Percentiles rank a stretch among this genome's conserved stretches.
Conservation (phyloP, 2,329 filamentous ascomycete genomes). For the Stagonosporopsis rhizophila region DNA sequence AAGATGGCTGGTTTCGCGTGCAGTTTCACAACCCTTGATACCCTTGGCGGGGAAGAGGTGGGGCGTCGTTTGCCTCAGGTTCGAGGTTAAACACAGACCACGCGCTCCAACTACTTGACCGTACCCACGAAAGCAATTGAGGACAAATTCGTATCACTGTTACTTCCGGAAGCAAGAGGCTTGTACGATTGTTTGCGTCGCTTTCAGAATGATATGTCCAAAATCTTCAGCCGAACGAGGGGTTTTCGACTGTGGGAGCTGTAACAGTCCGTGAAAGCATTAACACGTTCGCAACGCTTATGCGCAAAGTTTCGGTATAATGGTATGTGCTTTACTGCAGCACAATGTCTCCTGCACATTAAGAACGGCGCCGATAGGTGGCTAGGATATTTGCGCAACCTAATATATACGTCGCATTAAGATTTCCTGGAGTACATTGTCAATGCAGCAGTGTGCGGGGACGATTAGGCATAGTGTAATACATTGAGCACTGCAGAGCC, state of each 20-base stretch:
- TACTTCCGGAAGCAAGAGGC: too few species aligned
- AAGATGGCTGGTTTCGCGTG: conserved; percentile 11
- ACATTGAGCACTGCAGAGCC: background rate
- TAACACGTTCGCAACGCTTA: too few species aligned
- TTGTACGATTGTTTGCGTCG: too few species aligned
- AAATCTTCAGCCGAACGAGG: too few species aligned
- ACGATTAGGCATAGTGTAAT: too few species aligned
- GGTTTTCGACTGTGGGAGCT: too few species aligned
- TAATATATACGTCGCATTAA: background rate
- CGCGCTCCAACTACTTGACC: background rate
- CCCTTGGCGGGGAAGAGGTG: conserved; percentile 12
- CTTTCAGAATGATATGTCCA: too few species aligned
- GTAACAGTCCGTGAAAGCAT: too few species aligned
- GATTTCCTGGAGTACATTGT: background rate
- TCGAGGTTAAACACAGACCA: background rate
- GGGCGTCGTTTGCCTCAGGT: conserved; percentile 16
- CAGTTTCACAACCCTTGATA: conserved; percentile 14
- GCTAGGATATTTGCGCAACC: background rate
- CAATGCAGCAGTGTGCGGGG: too few species aligned
- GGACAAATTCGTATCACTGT: too few species aligned
- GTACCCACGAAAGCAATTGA: too few species aligned
- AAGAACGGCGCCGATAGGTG: background rate
- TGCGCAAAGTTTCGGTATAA: background rate
- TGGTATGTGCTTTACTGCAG: background rate
- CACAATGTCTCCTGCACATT: background rate